Conservation (phyloP, 495 filamentous ascomycete genomes). For the Articulospora tetracladia region DNA sequence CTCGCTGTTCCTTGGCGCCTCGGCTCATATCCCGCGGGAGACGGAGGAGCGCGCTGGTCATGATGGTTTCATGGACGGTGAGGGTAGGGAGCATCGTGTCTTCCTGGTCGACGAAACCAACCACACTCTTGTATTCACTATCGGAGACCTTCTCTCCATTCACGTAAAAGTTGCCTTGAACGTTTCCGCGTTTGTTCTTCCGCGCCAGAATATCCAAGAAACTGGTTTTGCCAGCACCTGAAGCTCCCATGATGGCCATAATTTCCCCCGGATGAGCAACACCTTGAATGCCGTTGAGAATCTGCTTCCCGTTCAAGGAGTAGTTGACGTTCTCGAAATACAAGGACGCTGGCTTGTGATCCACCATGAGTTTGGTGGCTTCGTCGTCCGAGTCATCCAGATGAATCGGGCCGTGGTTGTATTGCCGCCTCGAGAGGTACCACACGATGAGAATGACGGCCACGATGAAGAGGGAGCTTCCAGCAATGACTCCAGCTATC, state of each 20-base stretch:
- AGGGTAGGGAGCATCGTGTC: constrained; percentile 96
- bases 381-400: constrained; percentile 93
- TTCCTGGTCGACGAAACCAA: constrained; percentile 97
- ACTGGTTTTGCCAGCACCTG: constrained; percentile 94
- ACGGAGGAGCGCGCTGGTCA: constrained; percentile 87
- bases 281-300: constrained; percentile 76
- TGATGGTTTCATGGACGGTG: constrained; percentile 96
- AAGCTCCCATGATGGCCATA: constrained; percentile 97
- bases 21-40: constrained; percentile 87
- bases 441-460: constrained; percentile 77
- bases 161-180: constrained; percentile 82
- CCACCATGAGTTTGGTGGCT: constrained; percentile 74
- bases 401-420: constrained; percentile 67
- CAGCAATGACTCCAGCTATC: constrained; percentile 92
- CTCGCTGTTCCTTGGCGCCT: constrained; percentile 80
- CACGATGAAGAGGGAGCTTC: constrained; percentile 81
- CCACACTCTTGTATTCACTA: constrained; percentile 80
- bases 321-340: constrained; percentile 90
- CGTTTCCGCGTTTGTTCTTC: constrained; percentile 90
- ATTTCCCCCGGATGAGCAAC: constrained; percentile 86
- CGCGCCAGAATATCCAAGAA: constrained; percentile 95
- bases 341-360: constrained; percentile 85
- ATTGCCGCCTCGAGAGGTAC: constrained; percentile 78
- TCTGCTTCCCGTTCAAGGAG: constrained; percentile 78
- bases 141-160: constrained; percentile 90